A percentile compares a stretch with the other conserved stretches of the same genome.
Conservation (phyloP, 345 rosid genomes). For the Lumnitzera racemosa region DNA sequence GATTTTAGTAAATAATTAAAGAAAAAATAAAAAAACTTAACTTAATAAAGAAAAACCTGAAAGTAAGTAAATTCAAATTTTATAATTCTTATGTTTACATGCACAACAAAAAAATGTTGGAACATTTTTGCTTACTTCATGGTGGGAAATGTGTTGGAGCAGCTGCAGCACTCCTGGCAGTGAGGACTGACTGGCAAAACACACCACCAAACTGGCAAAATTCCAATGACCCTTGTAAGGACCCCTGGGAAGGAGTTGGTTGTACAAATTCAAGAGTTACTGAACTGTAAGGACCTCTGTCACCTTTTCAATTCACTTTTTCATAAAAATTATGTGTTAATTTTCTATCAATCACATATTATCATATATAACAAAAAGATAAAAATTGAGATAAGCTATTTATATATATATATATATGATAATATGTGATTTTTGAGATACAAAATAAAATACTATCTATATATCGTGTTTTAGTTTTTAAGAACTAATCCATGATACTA, state of each 20-base stretch:
- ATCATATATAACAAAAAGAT: too few relatives aligned
- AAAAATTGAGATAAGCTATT: too few relatives aligned
- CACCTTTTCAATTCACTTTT: neutral
- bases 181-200: slow-evolving; percentile 64
- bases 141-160: slow-evolving; percentile 5
- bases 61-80: too few relatives aligned
- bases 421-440: neutral
- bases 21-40: too few relatives aligned
- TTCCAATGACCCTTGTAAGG: slow-evolving; percentile 64
- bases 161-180: slow-evolving; percentile 67
- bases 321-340: too few relatives aligned
- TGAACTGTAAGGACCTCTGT: slow-evolving; percentile 44
- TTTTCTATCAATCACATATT: too few relatives aligned
- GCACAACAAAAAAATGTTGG: neutral
- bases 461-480: too few relatives aligned
- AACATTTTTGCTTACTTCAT: neutral
- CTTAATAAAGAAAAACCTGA: too few relatives aligned
- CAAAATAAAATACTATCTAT: neutral
- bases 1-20: too few relatives aligned
- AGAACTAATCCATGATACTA: too few relatives aligned
- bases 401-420: neutral
- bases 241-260: slow-evolving; percentile 78
- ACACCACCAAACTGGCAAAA: slow-evolving; percentile 62
- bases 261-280: slow-evolving; percentile 59
- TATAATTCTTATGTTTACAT: neutral